Conservation (phyloP, 441 rosid species). For the Populus hybrid region DNA sequence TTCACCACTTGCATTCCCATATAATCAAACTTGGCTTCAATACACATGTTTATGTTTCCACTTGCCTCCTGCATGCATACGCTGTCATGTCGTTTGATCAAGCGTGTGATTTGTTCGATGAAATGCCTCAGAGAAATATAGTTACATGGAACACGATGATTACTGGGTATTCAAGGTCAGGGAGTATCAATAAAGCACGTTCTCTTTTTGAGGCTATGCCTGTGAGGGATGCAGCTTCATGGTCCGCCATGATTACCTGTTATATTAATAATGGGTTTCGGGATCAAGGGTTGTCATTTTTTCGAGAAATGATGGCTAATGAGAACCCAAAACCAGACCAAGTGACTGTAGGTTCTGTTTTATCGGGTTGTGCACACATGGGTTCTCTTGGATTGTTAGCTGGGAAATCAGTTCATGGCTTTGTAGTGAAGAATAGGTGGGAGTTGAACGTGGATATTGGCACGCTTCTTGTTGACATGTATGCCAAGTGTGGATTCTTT, state of each 20-base stretch:
- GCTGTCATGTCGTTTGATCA: constrained; percentile 32
- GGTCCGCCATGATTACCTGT: constrained; percentile 56
- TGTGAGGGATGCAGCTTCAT: constrained; percentile 55
- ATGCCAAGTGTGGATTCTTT: constrained; percentile 68
- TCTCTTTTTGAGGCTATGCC: constrained; percentile 65
- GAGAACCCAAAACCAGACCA: constrained; percentile 33
- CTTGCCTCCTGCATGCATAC: constrained; percentile 36
- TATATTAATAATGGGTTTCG: constrained; percentile 24
- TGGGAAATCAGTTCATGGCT: constrained; percentile 51
- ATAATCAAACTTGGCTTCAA: constrained; percentile 38
- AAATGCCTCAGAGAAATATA: constrained; percentile 54
- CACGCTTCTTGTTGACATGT: constrained; percentile 66
- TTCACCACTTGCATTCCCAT: constrained; percentile 43
- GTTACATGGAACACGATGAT: constrained; percentile 72
- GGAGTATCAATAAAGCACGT: constrained; percentile 44
- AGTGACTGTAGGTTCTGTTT: constrained; percentile 31
- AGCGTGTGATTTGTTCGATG: constrained; percentile 51
- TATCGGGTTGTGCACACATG: constrained; percentile 40
- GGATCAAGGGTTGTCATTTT: constrained; percentile 34
- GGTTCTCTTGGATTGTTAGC: constrained; percentile 39
- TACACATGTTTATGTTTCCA: constrained; percentile 37
- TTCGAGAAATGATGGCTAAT: constrained; percentile 40
- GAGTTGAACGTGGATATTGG: constrained; percentile 54
- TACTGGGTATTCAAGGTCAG: constrained; percentile 46
- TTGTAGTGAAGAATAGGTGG: constrained; percentile 57